These are phyloP conservation scores for Ogataea minuta DNA, from an alignment of 805 yeast species.

Conservation along the genomic window DNA sequence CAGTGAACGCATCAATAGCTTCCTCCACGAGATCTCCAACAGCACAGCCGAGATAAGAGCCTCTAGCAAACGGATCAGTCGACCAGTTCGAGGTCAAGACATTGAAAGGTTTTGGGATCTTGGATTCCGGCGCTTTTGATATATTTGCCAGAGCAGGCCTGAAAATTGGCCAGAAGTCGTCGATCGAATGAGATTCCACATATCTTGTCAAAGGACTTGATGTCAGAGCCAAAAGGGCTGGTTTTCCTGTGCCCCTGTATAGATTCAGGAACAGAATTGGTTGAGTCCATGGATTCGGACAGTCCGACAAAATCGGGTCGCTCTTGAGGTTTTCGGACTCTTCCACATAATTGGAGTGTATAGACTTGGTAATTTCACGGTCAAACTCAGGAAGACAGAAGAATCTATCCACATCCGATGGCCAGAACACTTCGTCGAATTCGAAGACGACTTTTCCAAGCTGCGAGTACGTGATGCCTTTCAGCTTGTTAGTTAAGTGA, in stretches of 20 bases:
- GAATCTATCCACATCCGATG: slow-evolving; percentile 33
- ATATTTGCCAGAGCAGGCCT: slow-evolving; percentile 40
- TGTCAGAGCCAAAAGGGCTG: slow-evolving; percentile 44
- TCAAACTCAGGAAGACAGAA: slow-evolving; percentile 33
- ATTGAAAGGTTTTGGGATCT: slow-evolving; percentile 27
- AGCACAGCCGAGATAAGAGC: slow-evolving; percentile 39
- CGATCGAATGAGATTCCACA: slow-evolving; percentile 40
- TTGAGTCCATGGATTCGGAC: slow-evolving; percentile 27
- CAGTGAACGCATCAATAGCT: slow-evolving; percentile 36
- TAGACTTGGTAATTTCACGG: slow-evolving; percentile 20
- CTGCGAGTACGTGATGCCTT: slow-evolving; percentile 38
- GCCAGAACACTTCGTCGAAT: slow-evolving; percentile 49
- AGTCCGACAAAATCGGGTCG: slow-evolving; percentile 10
- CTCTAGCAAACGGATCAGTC: slow-evolving; percentile 48
- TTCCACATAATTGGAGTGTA: slow-evolving; percentile 1
- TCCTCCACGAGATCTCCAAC: slow-evolving; percentile 29
- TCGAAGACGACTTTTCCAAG: slow-evolving; percentile 49
- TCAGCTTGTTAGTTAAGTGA: slow-evolving; percentile 27
- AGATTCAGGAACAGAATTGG: slow-evolving; percentile 34
- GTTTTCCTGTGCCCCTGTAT: slow-evolving; percentile 31
- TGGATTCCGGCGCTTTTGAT: slow-evolving; percentile 23
- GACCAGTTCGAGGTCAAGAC: slow-evolving; percentile 46
- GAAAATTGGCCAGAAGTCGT: slow-evolving; percentile 45
- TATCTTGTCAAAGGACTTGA: slow-evolving; percentile 51
- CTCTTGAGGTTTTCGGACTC: slow-evolving; percentile 5